A percentile compares a stretch with the other conserved stretches of the same genome.
Evolutionary conservation across 352 stramenopile genomes (phyloP).

Genomic region (Globisporangium paroecandrum): DNA sequence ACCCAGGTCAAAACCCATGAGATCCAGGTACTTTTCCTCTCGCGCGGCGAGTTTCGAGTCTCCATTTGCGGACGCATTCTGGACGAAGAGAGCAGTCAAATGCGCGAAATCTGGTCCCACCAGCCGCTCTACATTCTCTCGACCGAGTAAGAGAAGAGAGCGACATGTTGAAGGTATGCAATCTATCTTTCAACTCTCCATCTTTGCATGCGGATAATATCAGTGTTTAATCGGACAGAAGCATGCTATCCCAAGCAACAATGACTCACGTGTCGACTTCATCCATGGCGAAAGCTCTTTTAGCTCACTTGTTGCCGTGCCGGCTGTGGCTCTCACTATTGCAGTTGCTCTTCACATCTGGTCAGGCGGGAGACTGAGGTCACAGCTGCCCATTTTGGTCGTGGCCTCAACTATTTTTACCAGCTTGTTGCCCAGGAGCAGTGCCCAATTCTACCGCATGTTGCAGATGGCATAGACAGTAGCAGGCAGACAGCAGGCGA

Average conservation of each 20-base stretch:
- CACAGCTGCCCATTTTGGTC: neutral
- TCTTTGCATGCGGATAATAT: neutral
- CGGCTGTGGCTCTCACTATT: neutral
- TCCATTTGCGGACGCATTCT: constrained; percentile 23
- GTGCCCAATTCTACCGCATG: neutral
- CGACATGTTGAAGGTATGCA: neutral
- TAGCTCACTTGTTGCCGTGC: neutral
- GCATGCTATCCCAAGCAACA: neutral
- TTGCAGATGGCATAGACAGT: constrained; percentile 7
- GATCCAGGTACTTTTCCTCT: constrained; percentile 63
- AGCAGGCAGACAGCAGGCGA: neutral
- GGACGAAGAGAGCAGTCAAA: neutral
- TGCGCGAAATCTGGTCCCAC: constrained; percentile 41
- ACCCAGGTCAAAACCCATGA: constrained; percentile 21
- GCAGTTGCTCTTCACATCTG: neutral
- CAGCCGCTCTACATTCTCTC: constrained; percentile 41
- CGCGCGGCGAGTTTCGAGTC: constrained; percentile 51
- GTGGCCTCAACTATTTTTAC: constrained; percentile 1
- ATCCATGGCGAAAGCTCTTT: neutral
- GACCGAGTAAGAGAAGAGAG: constrained; percentile 3
- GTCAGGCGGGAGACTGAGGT: neutral
- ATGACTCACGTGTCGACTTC: neutral
- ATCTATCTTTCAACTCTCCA: neutral
- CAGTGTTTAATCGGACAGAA: constrained; percentile 3
- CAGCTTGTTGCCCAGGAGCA: neutral